Evolutionary conservation across 352 stramenopile genomes (phyloP), one percentile per base, ranked within the genome.

Genomic region (Pythium monospermum): DNA sequence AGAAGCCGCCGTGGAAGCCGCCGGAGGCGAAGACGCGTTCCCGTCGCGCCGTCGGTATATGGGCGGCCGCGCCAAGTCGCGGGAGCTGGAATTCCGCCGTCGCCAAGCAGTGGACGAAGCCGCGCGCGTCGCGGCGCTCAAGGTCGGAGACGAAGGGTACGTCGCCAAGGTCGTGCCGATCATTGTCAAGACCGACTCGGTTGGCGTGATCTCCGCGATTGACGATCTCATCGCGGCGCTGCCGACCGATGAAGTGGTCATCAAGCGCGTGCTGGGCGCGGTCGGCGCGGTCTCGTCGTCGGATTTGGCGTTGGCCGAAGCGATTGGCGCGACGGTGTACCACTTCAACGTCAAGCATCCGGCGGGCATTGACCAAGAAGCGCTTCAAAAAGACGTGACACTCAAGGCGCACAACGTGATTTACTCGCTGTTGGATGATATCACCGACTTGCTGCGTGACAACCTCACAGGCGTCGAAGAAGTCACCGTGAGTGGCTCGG

Each of bases 131-230:
- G 83, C 82, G 27, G 49, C 65, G 30, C 59, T 91, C n/a, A 85
- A 80, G 53, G 69, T 74, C 7, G 78, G 78, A 44, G 79, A 90
- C 42, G 72, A 85, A 16, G 74, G 66, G 0, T 97, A 98, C 59
- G 79, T 98, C 52, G 67, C 82, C 15, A 95, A 96, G 53, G 79
- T 97, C 57, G 91, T 99, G 54, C 96, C 92, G 26, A 95, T 99
- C 40, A 85, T 99, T 26, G 76, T 99, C 25, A 99, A 99, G 76
- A 97, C 96, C 13, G 97, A 99, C 66, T 93, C 95, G n/a, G 91
- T 98, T 46, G 97, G 96, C 42, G 95, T 96, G 33, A 95, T 98
- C 21, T 83, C 98, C 49, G 96, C 97, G 47, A 91, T 91, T 36
- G 76, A 88, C 49, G 74, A 91, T n/a, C 68, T 94, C 23, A 82